phyloP scores from a whole-genome alignment of 2,329 filamentous ascomycete species.

The Calonectria pteridis region DNA sequence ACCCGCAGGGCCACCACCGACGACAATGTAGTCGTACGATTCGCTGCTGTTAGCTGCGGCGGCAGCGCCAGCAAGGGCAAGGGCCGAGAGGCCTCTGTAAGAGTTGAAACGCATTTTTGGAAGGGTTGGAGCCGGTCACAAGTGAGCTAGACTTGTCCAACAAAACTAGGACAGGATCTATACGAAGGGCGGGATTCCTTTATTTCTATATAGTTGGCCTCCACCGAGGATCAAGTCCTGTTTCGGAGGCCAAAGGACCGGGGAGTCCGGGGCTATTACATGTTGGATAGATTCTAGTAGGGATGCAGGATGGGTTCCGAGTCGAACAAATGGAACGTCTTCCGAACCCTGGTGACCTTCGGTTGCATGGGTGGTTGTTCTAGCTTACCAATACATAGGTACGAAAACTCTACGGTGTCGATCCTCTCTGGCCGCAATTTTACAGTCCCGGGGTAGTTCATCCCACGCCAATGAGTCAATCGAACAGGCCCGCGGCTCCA shows the following conservation, averaged over 20 bases:
- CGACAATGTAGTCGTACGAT: conserved; percentile 43
- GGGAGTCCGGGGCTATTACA: background rate
- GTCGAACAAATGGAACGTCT: background rate
- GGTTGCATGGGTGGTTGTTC: conserved; percentile 2
- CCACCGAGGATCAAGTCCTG: background rate
- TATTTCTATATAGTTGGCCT: background rate
- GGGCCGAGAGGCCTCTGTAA: conserved; percentile 16
- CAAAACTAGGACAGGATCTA: background rate
- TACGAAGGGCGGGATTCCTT: background rate
- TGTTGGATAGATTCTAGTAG: background rate
- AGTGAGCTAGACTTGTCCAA: background rate
- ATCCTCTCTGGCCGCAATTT: background rate
- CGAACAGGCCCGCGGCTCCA: background rate
- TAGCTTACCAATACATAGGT: conserved; percentile 6
- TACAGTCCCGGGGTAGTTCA: background rate
- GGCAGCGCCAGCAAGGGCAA: background rate
- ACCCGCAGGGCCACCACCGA: conserved; percentile 40
- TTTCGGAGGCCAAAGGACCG: background rate
- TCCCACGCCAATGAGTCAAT: conserved; percentile 1
- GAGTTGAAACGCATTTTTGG: conserved; percentile 16
- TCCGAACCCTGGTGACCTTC: background rate
- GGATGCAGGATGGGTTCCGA: background rate
- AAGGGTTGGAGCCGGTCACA: background rate
- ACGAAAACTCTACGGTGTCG: conserved; percentile 7
- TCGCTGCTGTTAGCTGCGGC: conserved; percentile 1